phyloP scores from a whole-genome alignment of 129 eudicot species.

The Kitagawia praeruptora region DNA sequence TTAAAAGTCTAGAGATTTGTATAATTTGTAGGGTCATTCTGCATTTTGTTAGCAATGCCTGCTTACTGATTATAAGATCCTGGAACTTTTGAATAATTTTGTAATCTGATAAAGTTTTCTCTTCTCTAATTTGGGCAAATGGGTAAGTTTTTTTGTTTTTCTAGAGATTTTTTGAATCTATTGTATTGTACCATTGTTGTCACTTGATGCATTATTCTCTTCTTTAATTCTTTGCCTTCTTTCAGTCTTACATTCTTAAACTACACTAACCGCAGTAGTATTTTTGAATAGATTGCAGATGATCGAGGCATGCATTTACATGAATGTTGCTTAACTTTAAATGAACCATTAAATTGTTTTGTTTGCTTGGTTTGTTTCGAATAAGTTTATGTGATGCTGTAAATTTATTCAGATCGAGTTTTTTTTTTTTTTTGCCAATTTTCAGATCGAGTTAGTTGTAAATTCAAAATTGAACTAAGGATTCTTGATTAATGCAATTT shows the following conservation, averaged over 20 bases:
- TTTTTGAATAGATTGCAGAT: conserved; percentile 9
- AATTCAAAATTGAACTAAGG: not conserved
- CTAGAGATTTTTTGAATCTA: not conserved
- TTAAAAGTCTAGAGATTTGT: conserved; percentile 8
- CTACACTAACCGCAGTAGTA: not conserved
- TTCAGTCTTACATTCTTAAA: not conserved
- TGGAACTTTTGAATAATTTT: not conserved
- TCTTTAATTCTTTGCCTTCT: not conserved
- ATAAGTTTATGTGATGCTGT: not conserved
- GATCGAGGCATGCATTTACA: not conserved
- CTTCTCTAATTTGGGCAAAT: conserved; percentile 16
- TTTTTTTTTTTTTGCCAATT: no score
- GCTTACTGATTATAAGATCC: not conserved
- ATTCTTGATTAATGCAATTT: not conserved
- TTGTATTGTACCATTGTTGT: not conserved
- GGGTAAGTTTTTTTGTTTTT: conserved; percentile 22
- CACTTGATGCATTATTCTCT: not conserved
- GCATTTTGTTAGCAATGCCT: conserved; percentile 7
- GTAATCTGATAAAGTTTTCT: conserved; percentile 11
- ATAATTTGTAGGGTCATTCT: conserved; percentile 9
- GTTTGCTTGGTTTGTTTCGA: not conserved
- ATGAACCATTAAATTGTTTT: not conserved
- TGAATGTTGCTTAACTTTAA: conserved; percentile 3
- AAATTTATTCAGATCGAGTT: not conserved
- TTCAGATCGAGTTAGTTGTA: not conserved